Evolutionary conservation across 306 rosid species (phyloP).

Genomic region (Cucumis cinereus): DNA sequence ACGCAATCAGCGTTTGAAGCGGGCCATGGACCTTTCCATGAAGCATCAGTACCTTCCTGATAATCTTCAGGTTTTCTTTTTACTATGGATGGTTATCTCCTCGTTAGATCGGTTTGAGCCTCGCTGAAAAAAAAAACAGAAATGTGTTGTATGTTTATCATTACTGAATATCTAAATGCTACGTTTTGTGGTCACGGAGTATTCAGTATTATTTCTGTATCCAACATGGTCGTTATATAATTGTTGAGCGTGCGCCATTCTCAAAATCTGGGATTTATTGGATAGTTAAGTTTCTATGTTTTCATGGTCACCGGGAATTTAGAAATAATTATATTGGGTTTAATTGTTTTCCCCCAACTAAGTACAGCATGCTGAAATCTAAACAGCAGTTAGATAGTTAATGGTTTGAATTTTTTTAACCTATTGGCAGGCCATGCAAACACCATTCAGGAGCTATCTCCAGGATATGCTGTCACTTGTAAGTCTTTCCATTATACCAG

Average conservation of each 20-base stretch:
- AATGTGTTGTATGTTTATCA: neutral
- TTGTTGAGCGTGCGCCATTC: neutral
- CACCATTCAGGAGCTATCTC: slow-evolving; percentile 91
- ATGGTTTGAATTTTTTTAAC: neutral
- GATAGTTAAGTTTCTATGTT: neutral
- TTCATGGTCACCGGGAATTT: neutral
- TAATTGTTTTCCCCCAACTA: neutral
- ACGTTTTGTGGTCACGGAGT: neutral
- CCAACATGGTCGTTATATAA: neutral
- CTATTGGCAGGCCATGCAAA: slow-evolving; percentile 65
- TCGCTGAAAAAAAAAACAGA: neutral
- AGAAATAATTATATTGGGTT: neutral
- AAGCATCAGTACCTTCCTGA: slow-evolving; percentile 86
- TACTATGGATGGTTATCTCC: neutral
- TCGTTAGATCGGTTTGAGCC: neutral
- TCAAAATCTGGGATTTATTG: neutral
- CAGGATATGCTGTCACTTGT: slow-evolving; percentile 77
- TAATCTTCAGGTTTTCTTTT: slow-evolving; percentile 53
- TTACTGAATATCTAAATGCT: neutral
- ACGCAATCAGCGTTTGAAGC: slow-evolving; percentile 87
- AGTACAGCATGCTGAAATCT: neutral
- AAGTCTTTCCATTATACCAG: slow-evolving; percentile 9
- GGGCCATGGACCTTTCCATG: slow-evolving; percentile 94
- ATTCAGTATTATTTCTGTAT: neutral
- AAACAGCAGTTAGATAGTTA: neutral